These are phyloP conservation scores for Alternaria sp. DNA, from an alignment of 2,329 filamentous ascomycete species.

Conservation along the genomic window DNA sequence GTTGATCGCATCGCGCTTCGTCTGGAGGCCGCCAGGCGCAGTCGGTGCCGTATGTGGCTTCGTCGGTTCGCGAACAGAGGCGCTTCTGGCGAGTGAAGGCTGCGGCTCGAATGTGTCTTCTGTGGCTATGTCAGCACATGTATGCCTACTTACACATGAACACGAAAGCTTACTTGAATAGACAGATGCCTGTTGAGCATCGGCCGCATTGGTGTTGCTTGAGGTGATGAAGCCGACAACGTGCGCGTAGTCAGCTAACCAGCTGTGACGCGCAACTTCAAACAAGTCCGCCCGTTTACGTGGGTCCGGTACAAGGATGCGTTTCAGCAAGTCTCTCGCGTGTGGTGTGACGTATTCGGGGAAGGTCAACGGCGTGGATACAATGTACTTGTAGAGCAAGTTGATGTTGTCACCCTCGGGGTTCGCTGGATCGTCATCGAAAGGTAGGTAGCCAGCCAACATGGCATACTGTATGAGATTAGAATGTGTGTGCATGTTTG, in stretches of 20 bases:
- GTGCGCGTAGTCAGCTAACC: constrained; percentile 96
- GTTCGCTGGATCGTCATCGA: constrained; percentile 97
- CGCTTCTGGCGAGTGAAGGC: constrained; percentile 77
- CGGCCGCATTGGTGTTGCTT: constrained; percentile 84
- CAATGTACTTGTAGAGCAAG: constrained; percentile 98
- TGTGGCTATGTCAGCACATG: constrained; percentile 30
- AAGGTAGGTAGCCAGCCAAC: constrained; percentile 96
- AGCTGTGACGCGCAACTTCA: constrained; percentile 96
- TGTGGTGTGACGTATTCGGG: constrained; percentile 99
- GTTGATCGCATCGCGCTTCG: constrained; percentile 79
- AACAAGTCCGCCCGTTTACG: constrained; percentile 95
- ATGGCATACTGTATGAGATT: constrained; percentile 80
- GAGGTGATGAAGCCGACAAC: constrained; percentile 97
- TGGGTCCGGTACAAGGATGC: constrained; percentile 94
- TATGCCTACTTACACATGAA: neutral
- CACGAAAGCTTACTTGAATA: constrained; percentile 59
- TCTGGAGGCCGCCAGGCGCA: constrained; percentile 67
- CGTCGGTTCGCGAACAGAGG: constrained; percentile 86
- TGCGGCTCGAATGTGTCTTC: constrained; percentile 67
- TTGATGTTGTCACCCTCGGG: constrained; percentile 99
- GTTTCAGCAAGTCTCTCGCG: constrained; percentile 86
- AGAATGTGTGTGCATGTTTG: constrained; percentile 14
- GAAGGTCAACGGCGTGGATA: constrained; percentile 94
- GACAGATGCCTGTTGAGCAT: constrained; percentile 83
- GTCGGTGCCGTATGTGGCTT: constrained; percentile 66